These are phyloP conservation scores for Septoria petroselini DNA, from an alignment of 2,329 filamentous ascomycete species.

Conservation along the genomic window DNA sequence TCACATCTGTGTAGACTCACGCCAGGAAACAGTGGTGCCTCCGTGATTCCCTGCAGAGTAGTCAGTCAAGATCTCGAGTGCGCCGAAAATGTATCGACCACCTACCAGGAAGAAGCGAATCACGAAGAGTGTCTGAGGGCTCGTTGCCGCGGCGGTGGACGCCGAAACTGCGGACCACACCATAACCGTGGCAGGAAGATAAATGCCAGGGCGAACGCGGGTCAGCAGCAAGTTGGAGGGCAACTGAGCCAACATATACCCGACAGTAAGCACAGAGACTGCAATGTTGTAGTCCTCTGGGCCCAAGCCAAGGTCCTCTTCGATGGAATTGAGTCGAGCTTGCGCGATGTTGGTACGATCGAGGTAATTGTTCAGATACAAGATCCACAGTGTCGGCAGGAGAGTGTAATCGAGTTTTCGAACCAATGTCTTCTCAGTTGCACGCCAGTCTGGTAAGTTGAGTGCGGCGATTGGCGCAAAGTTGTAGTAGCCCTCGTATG, in stretches of 20 bases:
- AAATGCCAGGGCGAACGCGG: constrained; percentile 41
- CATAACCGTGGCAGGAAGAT: constrained; percentile 39
- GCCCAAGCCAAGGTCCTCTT: constrained; percentile 3
- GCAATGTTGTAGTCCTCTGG: constrained; percentile 11
- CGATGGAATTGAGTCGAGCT: background rate
- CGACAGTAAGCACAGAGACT: constrained; percentile 5
- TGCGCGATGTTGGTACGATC: constrained; percentile 13
- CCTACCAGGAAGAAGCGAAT: constrained; percentile 37
- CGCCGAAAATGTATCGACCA: no score
- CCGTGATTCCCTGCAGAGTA: constrained; percentile 28
- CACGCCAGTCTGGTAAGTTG: constrained; percentile 5
- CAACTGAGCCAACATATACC: constrained; percentile 31
- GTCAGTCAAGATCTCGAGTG: no score
- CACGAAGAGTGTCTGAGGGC: constrained; percentile 36
- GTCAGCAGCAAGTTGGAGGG: constrained; percentile 48
- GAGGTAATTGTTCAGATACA: constrained; percentile 3
- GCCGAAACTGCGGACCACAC: constrained; percentile 36
- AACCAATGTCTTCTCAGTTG: background rate
- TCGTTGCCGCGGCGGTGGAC: constrained; percentile 37
- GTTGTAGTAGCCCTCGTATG: background rate
- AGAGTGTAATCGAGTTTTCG: constrained; percentile 5
- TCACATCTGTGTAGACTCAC: constrained; percentile 17
- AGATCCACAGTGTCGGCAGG: constrained; percentile 6
- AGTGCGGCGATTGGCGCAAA: constrained; percentile 5
- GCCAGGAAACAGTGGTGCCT: constrained; percentile 38